Percentiles rank a stretch among this genome's conserved stretches.
Evolutionary conservation across 805 yeast genomes (phyloP).

Genomic region (Wickerhamiella spandovensis): DNA sequence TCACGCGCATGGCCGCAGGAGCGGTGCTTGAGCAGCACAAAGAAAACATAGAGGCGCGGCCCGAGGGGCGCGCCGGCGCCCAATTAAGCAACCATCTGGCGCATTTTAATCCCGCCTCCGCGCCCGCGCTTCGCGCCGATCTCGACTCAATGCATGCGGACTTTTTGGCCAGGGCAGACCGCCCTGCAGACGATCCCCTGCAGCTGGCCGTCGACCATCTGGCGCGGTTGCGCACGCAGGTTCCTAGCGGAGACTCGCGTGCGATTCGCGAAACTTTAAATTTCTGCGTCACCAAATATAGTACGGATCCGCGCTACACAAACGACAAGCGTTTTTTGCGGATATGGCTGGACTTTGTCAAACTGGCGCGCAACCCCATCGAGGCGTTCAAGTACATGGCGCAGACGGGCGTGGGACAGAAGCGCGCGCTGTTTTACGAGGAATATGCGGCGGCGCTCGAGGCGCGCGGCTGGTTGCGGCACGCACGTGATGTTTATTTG

Average conservation of each 20-base stretch:
- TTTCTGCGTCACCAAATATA: neutral
- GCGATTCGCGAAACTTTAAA: neutral
- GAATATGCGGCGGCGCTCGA: conserved; percentile 59
- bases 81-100: neutral
- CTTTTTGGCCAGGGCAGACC: neutral
- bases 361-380: conserved; percentile 51
- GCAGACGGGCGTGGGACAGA: conserved; percentile 55
- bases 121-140: neutral
- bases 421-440: conserved; percentile 62
- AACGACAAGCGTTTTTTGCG: conserved; percentile 72
- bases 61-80: conserved; percentile 1
- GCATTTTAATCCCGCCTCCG: neutral
- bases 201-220: conserved; percentile 27
- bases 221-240: neutral
- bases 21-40: conserved; percentile 43
- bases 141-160: neutral
- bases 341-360: conserved; percentile 71
- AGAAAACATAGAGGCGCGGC: conserved; percentile 16
- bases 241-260: neutral
- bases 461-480: conserved; percentile 30
- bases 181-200: conserved; percentile 1
- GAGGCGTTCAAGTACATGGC: conserved; percentile 61
- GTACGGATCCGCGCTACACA: conserved; percentile 33
- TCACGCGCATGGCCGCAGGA: conserved; percentile 1
- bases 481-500: conserved; percentile 47